Conservation (phyloP, 306 rosid genomes). For the Cucurbita ficifolia region DNA sequence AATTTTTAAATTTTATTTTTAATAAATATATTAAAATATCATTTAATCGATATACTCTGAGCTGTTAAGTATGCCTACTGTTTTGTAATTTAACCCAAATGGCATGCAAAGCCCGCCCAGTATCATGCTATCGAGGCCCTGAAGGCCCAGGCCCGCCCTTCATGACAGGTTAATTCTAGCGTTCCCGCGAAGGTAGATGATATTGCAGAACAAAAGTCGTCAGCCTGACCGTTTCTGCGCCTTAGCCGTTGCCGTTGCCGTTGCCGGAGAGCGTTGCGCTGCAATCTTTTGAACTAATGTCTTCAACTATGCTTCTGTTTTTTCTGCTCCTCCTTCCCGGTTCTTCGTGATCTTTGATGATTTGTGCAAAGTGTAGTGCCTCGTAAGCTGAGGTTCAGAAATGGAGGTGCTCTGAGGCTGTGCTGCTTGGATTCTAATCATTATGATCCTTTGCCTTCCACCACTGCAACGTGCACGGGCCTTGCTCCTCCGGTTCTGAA, state of each 20-base stretch:
- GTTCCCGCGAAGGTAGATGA: background rate
- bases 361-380: background rate
- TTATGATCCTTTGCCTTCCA: conserved; percentile 10
- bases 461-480: background rate
- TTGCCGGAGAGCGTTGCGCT: background rate
- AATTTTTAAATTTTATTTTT: too few species aligned
- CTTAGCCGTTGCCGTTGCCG: background rate
- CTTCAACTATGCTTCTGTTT: background rate
- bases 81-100: background rate
- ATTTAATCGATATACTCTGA: too few species aligned
- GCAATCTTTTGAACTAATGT: background rate
- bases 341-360: background rate
- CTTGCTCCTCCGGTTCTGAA: conserved; percentile 17
- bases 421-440: conserved; percentile 17
- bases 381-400: background rate
- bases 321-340: background rate
- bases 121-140: background rate
- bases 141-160: background rate
- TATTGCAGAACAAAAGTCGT: background rate
- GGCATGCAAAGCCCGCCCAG: background rate
- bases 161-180: background rate
- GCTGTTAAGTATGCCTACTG: too few species aligned
- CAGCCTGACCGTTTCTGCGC: background rate
- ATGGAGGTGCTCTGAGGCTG: conserved; percentile 8
- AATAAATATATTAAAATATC: too few species aligned